These are phyloP conservation scores for Naematelia encephala DNA, from an alignment of 768 basidiomycete genomes.

Conservation along the genomic window DNA sequence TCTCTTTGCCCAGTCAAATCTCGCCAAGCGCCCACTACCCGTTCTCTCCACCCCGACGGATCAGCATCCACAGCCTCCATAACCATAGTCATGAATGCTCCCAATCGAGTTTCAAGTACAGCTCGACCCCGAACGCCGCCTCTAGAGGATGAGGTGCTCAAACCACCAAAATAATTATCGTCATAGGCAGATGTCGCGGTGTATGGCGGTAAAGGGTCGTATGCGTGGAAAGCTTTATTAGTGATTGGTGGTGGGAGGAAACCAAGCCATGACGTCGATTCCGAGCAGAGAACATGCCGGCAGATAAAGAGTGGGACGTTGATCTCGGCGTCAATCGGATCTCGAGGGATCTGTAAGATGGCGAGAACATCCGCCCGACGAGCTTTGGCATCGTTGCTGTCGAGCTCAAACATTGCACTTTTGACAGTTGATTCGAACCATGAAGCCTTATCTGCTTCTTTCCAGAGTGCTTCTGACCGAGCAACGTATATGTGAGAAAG, in stretches of 20 bases:
- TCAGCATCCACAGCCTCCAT: conserved; percentile 23
- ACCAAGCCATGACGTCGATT: conserved; percentile 60
- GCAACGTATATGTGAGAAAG: conserved; percentile 84
- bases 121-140: conserved; percentile 10
- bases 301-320: conserved; percentile 35
- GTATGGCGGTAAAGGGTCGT: conserved; percentile 82
- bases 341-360: conserved; percentile 23
- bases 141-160: conserved; percentile 2
- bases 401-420: conserved; percentile 51
- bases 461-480: conserved; percentile 76
- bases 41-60: conserved; percentile 23
- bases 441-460: conserved; percentile 59
- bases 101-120: conserved; percentile 16
- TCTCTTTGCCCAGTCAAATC: conserved; percentile 17
- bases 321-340: conserved; percentile 32
- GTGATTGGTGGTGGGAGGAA: conserved; percentile 67
- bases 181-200: conserved; percentile 63
- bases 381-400: conserved; percentile 24
- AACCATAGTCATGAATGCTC: conserved; percentile 22
- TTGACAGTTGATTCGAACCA: conserved; percentile 70
- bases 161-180: conserved; percentile 62
- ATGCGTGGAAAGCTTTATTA: conserved; percentile 62
- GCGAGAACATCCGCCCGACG: conserved; percentile 41
- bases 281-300: conserved; percentile 70
- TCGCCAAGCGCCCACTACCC: conserved; percentile 16